phyloP scores from a whole-genome alignment of 1,284 basidiomycete species.

The Polyporus tsugae region DNA sequence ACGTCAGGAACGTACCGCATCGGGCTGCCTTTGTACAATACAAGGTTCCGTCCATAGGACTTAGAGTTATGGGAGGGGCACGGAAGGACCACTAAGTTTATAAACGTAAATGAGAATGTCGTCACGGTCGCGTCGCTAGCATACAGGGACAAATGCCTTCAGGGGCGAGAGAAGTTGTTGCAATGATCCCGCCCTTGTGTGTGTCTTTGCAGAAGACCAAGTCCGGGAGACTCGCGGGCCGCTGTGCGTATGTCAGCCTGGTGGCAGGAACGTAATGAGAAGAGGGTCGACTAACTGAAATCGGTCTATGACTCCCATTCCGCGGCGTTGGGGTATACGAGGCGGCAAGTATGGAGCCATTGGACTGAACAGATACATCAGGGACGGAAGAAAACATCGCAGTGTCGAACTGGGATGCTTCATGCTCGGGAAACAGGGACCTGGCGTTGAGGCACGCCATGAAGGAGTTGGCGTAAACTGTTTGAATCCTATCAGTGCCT shows the following conservation, averaged over 20 bases:
- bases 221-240: constrained; percentile 29
- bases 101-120: constrained; percentile 3
- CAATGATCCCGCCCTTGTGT: constrained; percentile 11
- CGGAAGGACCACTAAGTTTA: not conserved
- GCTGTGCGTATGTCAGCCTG: constrained; percentile 8
- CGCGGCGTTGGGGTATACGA: constrained; percentile 23
- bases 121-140: constrained; percentile 25
- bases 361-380: constrained; percentile 30
- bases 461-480: constrained; percentile 34
- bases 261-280: not conserved
- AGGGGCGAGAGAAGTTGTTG: constrained; percentile 12
- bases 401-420: constrained; percentile 24
- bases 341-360: constrained; percentile 23
- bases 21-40: not conserved
- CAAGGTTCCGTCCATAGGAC: not conserved
- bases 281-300: constrained; percentile 19
- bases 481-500: not conserved
- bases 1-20: not conserved
- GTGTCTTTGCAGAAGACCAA: constrained; percentile 29
- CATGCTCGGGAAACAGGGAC: constrained; percentile 21
- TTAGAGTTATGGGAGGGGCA: not conserved
- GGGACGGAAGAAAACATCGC: constrained; percentile 32
- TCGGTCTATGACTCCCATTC: constrained; percentile 14
- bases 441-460: constrained; percentile 32
- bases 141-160: constrained; percentile 28